These are phyloP conservation scores for Trypanosoma melophagium DNA, from an alignment of 208 protist species.

Conservation along the genomic window DNA sequence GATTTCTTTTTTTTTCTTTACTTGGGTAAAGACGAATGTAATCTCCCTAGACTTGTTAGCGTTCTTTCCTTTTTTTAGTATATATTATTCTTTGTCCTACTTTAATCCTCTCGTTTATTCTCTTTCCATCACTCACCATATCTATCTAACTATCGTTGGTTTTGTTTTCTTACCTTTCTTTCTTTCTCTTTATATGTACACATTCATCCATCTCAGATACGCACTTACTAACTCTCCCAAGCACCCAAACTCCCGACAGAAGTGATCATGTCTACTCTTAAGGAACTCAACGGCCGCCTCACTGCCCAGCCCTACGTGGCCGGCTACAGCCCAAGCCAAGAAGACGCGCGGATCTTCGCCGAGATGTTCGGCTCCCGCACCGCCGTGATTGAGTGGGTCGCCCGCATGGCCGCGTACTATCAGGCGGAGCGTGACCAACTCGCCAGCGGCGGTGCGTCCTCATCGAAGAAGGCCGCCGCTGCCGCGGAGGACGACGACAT, in stretches of 20 bases:
- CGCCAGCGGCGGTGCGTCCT: constrained; percentile 30
- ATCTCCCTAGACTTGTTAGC: no score
- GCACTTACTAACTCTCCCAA: neutral
- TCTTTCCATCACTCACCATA: no score
- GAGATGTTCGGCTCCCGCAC: constrained; percentile 84
- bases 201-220: constrained; percentile 1
- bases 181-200: neutral
- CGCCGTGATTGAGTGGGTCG: constrained; percentile 82
- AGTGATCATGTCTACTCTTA: constrained; percentile 67
- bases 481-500: constrained; percentile 86
- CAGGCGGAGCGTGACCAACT: constrained; percentile 81
- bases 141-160: no score
- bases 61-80: no score
- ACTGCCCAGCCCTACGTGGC: constrained; percentile 76
- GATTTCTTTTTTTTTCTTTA: no score
- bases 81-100: no score
- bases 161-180: neutral
- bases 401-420: constrained; percentile 91
- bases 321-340: constrained; percentile 74
- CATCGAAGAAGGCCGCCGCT: constrained; percentile 34
- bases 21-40: no score
- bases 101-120: no score
- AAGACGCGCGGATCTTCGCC: constrained; percentile 80
- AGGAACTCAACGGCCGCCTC: constrained; percentile 88
- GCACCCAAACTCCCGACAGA: no score